These are phyloP conservation scores for Saccharomycodes ludwigii DNA, from an alignment of 805 yeast species.

Conservation along the genomic window DNA sequence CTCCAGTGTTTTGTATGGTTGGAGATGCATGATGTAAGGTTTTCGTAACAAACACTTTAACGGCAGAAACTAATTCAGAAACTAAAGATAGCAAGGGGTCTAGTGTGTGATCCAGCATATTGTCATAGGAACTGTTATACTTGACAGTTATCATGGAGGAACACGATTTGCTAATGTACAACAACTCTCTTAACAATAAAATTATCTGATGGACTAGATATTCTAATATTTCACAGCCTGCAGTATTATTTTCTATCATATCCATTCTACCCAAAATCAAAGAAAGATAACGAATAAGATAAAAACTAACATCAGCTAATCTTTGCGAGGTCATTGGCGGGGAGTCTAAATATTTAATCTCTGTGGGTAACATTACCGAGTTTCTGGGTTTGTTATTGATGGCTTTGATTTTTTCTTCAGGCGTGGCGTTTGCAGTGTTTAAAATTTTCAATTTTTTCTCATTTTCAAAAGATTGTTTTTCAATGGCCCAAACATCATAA, in stretches of 20 bases:
- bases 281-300: constrained; percentile 49
- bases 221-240: constrained; percentile 59
- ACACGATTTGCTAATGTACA: constrained; percentile 44
- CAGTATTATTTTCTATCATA: constrained; percentile 58
- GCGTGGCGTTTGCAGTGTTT: constrained; percentile 2
- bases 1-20: constrained; percentile 1
- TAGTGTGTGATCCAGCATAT: constrained; percentile 29
- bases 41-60: constrained; percentile 47
- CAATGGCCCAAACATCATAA: constrained; percentile 60
- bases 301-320: constrained; percentile 49
- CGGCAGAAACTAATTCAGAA: constrained; percentile 52
- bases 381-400: neutral
- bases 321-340: constrained; percentile 57
- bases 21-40: constrained; percentile 31
- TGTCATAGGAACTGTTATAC: constrained; percentile 18
- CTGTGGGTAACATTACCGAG: constrained; percentile 15
- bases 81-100: constrained; percentile 49
- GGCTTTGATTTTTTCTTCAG: neutral
- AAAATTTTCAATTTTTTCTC: constrained; percentile 10
- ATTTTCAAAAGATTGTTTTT: constrained; percentile 34
- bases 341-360: constrained; percentile 31
- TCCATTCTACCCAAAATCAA: constrained; percentile 67
- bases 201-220: constrained; percentile 57
- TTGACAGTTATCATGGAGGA: constrained; percentile 23
- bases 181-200: constrained; percentile 47